Evolutionary conservation across 1,139 yeast genomes (phyloP), one percentile per base, ranked within the genome.

Genomic region (Saccharomycopsis crataegensis): DNA sequence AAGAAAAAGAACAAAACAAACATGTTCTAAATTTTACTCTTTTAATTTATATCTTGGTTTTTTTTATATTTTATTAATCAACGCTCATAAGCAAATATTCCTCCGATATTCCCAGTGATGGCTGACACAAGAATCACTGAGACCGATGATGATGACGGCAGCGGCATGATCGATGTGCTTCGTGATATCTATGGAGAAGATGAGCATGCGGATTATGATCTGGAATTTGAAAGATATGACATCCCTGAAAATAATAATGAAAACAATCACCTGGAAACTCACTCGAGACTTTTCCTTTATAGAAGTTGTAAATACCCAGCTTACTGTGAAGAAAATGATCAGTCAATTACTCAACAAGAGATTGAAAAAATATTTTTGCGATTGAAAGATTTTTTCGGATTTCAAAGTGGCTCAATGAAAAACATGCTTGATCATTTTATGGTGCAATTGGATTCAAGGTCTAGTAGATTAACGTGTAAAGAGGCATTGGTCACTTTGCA

Each of bases 341-440:
- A 32, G 17, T 80, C 82, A 3, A 73, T 78, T 48, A 62, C 75
- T 58, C 72, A 78, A 51, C 84, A 78, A 66, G 84, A 80, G 64
- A 78, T 80, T 62, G 83, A 79, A 64, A 83, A 77, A 62, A 78
- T 82, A 49, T 82, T 83, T 64, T 80, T 79, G 59, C 80, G 78
- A 61, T 73, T 84, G 64, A 71, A 83, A 53, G 74, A 75, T 64
- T 76, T 77, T 64, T 82, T 85, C 68, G 91, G 91, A 59, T 85
- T 85, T 72, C 91, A 85, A 70, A 75, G 82, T 68, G 89, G 82
- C 63, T 82, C 84, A 22, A 80, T 83, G 82, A 74, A 84, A 70
- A 85, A 83, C 66, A 79, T 82, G 76, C 83, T 84, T 69, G 91
- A 84, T 65, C 83, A 82, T 66, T 78, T 85, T 61, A 82, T 85